Base-by-base conservation (phyloP, 352 stramenopile genomes). In the Pythium scleroteichum region DNA sequence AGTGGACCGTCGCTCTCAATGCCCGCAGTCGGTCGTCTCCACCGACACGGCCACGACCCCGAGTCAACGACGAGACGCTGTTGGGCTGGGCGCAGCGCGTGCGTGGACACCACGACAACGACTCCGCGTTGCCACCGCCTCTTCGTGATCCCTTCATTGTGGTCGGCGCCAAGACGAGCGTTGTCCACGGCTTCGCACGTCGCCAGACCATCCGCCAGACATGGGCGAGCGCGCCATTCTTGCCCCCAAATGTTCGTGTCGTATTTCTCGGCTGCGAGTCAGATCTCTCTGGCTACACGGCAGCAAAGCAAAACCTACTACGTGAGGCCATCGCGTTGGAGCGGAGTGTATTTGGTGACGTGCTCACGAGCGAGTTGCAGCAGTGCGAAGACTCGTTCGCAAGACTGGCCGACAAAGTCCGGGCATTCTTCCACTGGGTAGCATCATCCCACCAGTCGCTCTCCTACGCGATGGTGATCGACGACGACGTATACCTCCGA, bases 151-250 rank as follows among this genome's bases (percentile, higher is more conserved):
- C 23, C 3, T 53, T 53, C 23, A 39, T 83, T 0, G 8, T 85
- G 4, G 70, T 86, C 53, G 79, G 79, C 3, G 57, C 82, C 39
- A 88, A 88, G 44, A 75, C 73, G 0, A 68, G 55, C 4, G 54
- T 79, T 10, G 20, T 71, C 13, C 39, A 62, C 40, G 75, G 75
- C 33, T 82, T 83, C 40, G n/a, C 54, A 8, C 26, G 29, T 1
- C 60, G 60, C 2, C 60, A 62, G 32, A 47, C 46, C 7, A 62
- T 68, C 26, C 53, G 60, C 19, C 10, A 62, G 29, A 87, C 79
- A 1, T 87, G 79, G 76, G 59, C 58, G 6, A 29, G 22, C 13
- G 19, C 26, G 3, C 8, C n/a, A 17, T 42, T 39, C 5, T 53
- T 78, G 3, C 49, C 51, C 12, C 26, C 17, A 0, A 56, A 63